Conservation (phyloP, 192 early-diverging fungal species). For the Backusella tuberculispora region DNA sequence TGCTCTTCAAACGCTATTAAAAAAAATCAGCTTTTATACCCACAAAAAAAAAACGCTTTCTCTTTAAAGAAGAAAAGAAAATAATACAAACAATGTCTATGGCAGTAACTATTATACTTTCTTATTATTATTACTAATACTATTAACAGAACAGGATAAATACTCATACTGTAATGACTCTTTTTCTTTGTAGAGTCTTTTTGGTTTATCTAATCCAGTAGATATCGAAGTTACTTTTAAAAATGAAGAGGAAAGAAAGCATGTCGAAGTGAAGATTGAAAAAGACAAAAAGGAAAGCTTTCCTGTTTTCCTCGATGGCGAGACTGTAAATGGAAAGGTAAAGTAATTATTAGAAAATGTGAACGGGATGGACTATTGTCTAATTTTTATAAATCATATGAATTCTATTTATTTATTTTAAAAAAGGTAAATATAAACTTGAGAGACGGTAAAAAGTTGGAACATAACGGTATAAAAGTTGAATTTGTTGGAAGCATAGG, state of each 20-base stretch:
- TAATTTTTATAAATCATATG: conserved; percentile 44
- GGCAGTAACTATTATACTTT: conserved; percentile 6
- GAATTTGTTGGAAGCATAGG: conserved; percentile 96
- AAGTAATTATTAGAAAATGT: background rate
- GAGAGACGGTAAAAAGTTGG: conserved; percentile 89
- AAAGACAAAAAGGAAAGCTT: conserved; percentile 88
- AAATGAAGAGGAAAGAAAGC: conserved; percentile 86
- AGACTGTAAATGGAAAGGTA: conserved; percentile 92
- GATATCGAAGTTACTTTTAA: conserved; percentile 86
- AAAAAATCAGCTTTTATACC: conserved; percentile 13
- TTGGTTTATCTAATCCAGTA: conserved; percentile 79
- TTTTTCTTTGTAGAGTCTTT: conserved; percentile 53
- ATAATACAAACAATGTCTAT: conserved; percentile 10
- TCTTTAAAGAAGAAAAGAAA: background rate
- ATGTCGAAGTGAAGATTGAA: conserved; percentile 89
- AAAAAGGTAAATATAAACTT: conserved; percentile 73
- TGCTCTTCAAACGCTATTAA: background rate
- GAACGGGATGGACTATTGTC: conserved; percentile 34
- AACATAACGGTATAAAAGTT: conserved; percentile 98
- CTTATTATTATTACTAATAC: background rate
- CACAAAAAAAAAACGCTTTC: conserved; percentile 7
- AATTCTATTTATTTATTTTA: conserved; percentile 34
- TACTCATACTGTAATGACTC: background rate
- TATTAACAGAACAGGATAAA: background rate
- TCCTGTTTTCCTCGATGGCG: conserved; percentile 96